Evolutionary conservation across 2,329 filamentous ascomycete genomes (phyloP), one percentile per base, ranked within the genome.

Genomic region (Annulohypoxylon truncatum): DNA sequence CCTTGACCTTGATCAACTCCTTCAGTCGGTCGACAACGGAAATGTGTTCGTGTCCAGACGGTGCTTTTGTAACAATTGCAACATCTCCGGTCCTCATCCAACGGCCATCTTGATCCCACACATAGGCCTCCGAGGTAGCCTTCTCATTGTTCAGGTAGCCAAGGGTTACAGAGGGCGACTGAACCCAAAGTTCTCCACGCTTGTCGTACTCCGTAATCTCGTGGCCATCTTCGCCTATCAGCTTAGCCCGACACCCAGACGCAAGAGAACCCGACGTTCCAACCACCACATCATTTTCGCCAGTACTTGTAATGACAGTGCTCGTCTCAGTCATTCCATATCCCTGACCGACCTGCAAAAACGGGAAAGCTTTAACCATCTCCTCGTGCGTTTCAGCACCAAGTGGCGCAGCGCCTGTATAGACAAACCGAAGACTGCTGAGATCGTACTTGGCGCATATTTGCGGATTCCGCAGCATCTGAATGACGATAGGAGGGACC

Each of bases 11-110:
- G 74, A 84, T 84, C 59, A 84, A 71, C 73, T 84, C 82, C 72
- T 82, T 85, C 68, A 84, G 79, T 12, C 94, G 88, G 76, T 97
- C 94, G 0, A 94, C 91, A 63, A 97, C 90, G 76, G 93, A 90
- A 51, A 97, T 77, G 74, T 97, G 94, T 78, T 97, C 93, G 69
- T 90, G 82, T 2, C 92, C 93, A 2, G 83, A 81, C 0, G 87
- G 84, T 6, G 87, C 82, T 73, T 87, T 85, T 2, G 85, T 84
- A 9, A 96, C 81, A 2, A 95, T 82, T 0, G 91, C 93, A 76
- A 96, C 92, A 73, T 97, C 94, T 4, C 94, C 94, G 0, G 94
- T 97, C 40, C 87, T 87, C 84, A 97, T 88, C 88, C 93, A 96
- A 68, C 89, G 80, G 8, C 89, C 89, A 69, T 94, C 89, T 1